Evolutionary conservation across 768 basidiomycete species (phyloP).

Genomic region (Butyriboletus loyo): DNA sequence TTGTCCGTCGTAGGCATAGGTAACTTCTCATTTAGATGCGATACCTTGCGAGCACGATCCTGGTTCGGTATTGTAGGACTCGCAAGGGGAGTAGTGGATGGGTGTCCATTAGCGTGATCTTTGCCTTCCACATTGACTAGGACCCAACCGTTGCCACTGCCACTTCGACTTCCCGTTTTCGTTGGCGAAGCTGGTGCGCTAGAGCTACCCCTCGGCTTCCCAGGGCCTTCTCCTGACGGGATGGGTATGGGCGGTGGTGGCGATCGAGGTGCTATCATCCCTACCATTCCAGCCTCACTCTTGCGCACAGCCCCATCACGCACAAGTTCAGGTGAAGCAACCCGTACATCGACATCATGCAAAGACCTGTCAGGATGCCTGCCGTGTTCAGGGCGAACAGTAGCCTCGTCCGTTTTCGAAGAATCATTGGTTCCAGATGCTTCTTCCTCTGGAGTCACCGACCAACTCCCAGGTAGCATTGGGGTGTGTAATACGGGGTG

Average conservation of each 20-base stretch:
- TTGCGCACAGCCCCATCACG: constrained; percentile 44
- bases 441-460: constrained; percentile 52
- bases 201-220: constrained; percentile 22
- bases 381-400: constrained; percentile 26
- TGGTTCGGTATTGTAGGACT: constrained; percentile 30
- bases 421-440: constrained; percentile 30
- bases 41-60: constrained; percentile 28
- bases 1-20: constrained; percentile 53
- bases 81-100: constrained; percentile 19
- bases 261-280: constrained; percentile 40
- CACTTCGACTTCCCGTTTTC: constrained; percentile 33
- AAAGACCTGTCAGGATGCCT: constrained; percentile 35
- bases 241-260: constrained; percentile 26
- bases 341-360: constrained; percentile 49
- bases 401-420: constrained; percentile 25
- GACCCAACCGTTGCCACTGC: constrained; percentile 59
- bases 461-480: constrained; percentile 54
- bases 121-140: constrained; percentile 58
- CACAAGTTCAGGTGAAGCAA: constrained; percentile 53
- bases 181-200: constrained; percentile 31
- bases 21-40: constrained; percentile 26
- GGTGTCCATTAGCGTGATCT: constrained; percentile 28
- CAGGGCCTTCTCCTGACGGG: constrained; percentile 24
- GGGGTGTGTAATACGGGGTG: constrained; percentile 33
- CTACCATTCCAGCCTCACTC: constrained; percentile 63